Evolutionary conservation across 768 basidiomycete species (phyloP).

Genomic region (Rhizopogon vulgaris): DNA sequence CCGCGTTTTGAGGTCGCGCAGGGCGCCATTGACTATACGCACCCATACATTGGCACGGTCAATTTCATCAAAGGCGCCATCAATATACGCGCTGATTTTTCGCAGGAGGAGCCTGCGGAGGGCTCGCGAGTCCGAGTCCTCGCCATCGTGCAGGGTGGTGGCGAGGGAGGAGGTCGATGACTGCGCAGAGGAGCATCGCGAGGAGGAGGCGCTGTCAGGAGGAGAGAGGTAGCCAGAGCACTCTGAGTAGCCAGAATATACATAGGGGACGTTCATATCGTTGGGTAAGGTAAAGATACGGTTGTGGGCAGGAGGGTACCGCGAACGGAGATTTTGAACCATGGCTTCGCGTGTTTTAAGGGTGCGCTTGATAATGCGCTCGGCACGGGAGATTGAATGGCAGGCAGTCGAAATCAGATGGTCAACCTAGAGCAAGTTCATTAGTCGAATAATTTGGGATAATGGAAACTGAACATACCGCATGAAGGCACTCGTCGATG

Average conservation of each 20-base stretch:
- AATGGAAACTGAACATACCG: constrained; percentile 33
- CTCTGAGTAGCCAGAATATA: constrained; percentile 1
- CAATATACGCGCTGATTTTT: constrained; percentile 54
- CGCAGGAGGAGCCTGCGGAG: constrained; percentile 59
- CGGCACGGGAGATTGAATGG: constrained; percentile 52
- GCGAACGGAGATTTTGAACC: constrained; percentile 37
- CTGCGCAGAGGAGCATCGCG: constrained; percentile 22
- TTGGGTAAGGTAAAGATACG: constrained; percentile 17
- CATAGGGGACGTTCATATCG: constrained; percentile 1
- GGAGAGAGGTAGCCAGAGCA: constrained; percentile 18
- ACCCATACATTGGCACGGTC: constrained; percentile 57
- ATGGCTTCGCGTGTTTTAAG: constrained; percentile 48
- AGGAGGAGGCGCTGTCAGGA: constrained; percentile 12
- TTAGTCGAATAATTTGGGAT: constrained; percentile 4
- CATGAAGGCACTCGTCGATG: constrained; percentile 47
- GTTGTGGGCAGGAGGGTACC: constrained; percentile 14
- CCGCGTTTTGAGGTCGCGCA: constrained; percentile 43
- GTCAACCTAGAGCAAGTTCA: constrained; percentile 38
- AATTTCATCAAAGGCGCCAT: constrained; percentile 56
- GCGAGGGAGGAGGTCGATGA: constrained; percentile 41
- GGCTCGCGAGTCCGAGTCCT: constrained; percentile 58
- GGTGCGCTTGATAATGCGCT: constrained; percentile 49
- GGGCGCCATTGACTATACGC: constrained; percentile 56
- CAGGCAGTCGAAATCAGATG: constrained; percentile 48
- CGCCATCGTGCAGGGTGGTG: constrained; percentile 44